These are phyloP conservation scores for Chaetomium sp. DNA, from an alignment of 2,329 filamentous ascomycete genomes.

Conservation along the genomic window DNA sequence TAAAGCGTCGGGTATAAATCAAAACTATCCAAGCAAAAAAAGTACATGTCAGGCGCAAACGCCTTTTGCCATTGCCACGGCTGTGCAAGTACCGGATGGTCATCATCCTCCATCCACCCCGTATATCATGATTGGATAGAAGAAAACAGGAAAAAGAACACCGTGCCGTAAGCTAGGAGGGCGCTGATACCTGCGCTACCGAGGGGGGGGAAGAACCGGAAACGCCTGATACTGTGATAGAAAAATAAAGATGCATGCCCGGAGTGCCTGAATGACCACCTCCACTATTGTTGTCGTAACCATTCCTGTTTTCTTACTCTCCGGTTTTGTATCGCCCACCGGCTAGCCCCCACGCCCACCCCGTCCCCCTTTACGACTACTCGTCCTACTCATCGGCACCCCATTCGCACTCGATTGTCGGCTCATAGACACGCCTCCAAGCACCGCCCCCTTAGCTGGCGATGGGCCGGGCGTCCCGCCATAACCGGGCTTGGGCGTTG, in stretches of 20 bases:
- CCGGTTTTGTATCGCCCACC: not conserved
- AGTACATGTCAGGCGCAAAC: no score
- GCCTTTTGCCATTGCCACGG: not conserved
- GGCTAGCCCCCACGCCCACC: slow-evolving; percentile 19
- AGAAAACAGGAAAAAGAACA: not conserved
- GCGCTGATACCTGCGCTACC: no score
- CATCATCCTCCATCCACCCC: not conserved
- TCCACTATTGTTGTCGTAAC: not conserved
- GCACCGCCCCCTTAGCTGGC: slow-evolving; percentile 23
- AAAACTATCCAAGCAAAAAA: not conserved
- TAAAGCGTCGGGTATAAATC: slow-evolving; percentile 15
- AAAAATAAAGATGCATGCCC: slow-evolving; percentile 2
- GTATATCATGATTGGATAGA: not conserved
- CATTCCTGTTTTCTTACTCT: not conserved
- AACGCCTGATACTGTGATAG: not conserved
- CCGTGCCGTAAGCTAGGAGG: not conserved
- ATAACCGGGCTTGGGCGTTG: slow-evolving; percentile 22
- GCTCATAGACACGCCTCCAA: slow-evolving; percentile 51
- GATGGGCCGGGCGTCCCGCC: slow-evolving; percentile 27
- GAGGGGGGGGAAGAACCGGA: not conserved
- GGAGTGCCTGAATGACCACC: not conserved
- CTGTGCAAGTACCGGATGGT: not conserved
- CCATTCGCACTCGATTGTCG: slow-evolving; percentile 41
- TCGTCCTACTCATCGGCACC: slow-evolving; percentile 33
- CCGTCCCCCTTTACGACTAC: slow-evolving; percentile 40